Conservation (phyloP, 352 stramenopile genomes). For the Globisporangium apiculatum region DNA sequence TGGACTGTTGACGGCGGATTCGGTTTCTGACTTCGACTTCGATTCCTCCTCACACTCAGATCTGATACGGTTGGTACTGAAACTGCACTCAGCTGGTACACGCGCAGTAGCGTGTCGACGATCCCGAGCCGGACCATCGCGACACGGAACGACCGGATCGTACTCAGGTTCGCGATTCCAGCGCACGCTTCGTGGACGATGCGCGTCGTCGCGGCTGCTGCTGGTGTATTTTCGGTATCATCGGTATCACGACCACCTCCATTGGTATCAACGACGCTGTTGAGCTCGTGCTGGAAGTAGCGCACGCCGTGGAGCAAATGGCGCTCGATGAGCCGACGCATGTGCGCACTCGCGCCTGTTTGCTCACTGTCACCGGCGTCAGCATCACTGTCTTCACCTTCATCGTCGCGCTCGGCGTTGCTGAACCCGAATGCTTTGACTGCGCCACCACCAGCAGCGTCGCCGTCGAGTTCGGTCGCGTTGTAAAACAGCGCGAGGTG, state of each 20-base stretch:
- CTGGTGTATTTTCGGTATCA: not conserved
- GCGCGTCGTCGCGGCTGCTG: conserved; percentile 15
- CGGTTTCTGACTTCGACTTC: conserved; percentile 4
- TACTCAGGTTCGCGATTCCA: conserved; percentile 68
- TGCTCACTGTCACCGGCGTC: not conserved
- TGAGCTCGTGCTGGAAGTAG: conserved; percentile 53
- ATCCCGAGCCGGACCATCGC: conserved; percentile 50
- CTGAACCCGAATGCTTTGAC: not conserved
- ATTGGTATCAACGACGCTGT: not conserved
- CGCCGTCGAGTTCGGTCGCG: conserved; percentile 15
- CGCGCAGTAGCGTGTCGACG: conserved; percentile 39
- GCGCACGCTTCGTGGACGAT: conserved; percentile 52
- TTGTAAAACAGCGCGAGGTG: conserved; percentile 52
- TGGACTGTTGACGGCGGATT: not conserved
- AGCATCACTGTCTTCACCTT: not conserved
- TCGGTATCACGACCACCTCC: not conserved
- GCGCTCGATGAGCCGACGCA: conserved; percentile 38
- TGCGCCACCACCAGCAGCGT: not conserved
- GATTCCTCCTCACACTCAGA: too few species aligned
- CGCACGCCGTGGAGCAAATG: conserved; percentile 53
- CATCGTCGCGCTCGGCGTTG: not conserved
- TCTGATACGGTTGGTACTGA: too few species aligned
- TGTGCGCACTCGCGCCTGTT: not conserved
- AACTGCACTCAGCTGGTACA: conserved; percentile 17
- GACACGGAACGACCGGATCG: conserved; percentile 41